Evolutionary conservation across 2,329 filamentous ascomycete species (phyloP).

Genomic region (Phoma herbarum): DNA sequence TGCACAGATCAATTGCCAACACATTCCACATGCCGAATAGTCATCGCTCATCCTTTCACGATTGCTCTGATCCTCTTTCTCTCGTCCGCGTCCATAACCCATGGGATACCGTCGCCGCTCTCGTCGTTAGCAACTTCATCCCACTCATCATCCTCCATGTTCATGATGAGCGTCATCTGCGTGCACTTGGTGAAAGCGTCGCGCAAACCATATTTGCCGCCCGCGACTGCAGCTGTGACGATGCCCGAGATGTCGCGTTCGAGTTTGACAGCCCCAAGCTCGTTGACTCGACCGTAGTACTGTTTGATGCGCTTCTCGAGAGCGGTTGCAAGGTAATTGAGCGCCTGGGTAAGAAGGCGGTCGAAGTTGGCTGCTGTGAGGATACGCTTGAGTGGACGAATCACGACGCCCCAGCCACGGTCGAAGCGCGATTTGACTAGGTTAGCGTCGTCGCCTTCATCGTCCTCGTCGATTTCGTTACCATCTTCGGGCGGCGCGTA

Average conservation of each 20-base stretch:
- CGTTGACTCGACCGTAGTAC: conserved; percentile 80
- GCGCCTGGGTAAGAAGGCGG: conserved; percentile 76
- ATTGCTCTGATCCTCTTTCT: conserved; percentile 75
- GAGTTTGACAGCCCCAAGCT: conserved; percentile 80
- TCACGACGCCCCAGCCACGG: conserved; percentile 83
- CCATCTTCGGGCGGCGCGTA: conserved; percentile 67
- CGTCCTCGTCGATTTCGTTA: conserved; percentile 60
- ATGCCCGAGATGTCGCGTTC: conserved; percentile 86
- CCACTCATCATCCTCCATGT: conserved; percentile 97
- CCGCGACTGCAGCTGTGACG: conserved; percentile 69
- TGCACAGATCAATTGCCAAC: neutral
- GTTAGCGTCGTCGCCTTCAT: conserved; percentile 63
- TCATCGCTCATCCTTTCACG: conserved; percentile 55
- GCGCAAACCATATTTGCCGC: conserved; percentile 76
- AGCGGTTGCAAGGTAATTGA: conserved; percentile 76
- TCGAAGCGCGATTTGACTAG: conserved; percentile 82
- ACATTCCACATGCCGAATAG: neutral
- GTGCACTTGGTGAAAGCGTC: conserved; percentile 79
- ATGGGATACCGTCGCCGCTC: conserved; percentile 68
- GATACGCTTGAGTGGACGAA: conserved; percentile 83
- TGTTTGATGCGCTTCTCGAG: conserved; percentile 89
- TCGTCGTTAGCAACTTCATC: conserved; percentile 70
- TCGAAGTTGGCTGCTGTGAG: conserved; percentile 81
- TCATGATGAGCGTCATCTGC: conserved; percentile 86
- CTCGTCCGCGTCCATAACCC: conserved; percentile 78